Conservation (phyloP, 208 protist genomes). For the Kentomonas sorsogonicus region DNA sequence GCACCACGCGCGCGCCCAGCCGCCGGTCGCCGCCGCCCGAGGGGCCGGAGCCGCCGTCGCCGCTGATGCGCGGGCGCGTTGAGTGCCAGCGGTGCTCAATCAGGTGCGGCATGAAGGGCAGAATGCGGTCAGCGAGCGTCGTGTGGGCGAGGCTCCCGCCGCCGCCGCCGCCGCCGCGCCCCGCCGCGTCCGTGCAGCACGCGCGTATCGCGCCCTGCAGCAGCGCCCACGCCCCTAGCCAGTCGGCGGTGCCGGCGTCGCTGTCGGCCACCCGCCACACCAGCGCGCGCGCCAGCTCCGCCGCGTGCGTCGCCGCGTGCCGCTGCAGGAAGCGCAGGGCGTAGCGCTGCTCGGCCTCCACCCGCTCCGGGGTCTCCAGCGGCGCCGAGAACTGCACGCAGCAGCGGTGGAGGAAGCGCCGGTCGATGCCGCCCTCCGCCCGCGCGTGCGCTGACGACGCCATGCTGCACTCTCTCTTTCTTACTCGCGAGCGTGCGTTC, state of each 20-base stretch:
- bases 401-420: slow-evolving; percentile 70
- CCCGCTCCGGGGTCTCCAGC: slow-evolving; percentile 29
- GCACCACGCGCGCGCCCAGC: slow-evolving; percentile 43
- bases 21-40: not conserved
- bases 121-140: slow-evolving; percentile 59
- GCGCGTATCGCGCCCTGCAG: too few species aligned
- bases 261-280: slow-evolving; percentile 82
- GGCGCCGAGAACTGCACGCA: slow-evolving; percentile 79
- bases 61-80: slow-evolving; percentile 5
- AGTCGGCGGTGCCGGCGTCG: slow-evolving; percentile 40
- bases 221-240: slow-evolving; percentile 67
- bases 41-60: not conserved
- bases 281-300: slow-evolving; percentile 69
- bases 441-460: too few species aligned
- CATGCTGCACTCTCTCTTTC: too few species aligned
- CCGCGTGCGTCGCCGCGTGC: slow-evolving; percentile 49
- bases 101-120: slow-evolving; percentile 58
- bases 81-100: slow-evolving; percentile 73
- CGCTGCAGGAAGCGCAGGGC: slow-evolving; percentile 54
- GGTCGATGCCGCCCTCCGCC: slow-evolving; percentile 29
- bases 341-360: slow-evolving; percentile 53
- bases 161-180: too few species aligned
- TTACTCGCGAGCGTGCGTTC: too few species aligned
- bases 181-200: too few species aligned
- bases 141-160: slow-evolving; percentile 52